Evolutionary conservation across 192 early-diverging fungal species (phyloP).

Genomic region (Coemansia sp.): DNA sequence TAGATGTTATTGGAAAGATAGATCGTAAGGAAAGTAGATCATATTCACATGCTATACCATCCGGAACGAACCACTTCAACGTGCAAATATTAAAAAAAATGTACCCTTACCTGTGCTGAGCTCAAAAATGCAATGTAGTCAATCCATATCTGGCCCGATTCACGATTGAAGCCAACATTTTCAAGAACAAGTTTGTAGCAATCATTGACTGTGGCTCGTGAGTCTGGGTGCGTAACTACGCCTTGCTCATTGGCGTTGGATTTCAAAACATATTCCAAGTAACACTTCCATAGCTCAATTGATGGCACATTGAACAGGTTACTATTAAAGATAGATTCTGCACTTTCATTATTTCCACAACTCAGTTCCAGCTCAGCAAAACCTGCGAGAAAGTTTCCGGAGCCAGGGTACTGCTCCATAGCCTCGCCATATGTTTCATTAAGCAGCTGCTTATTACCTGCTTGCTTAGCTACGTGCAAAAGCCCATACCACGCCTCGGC

Average conservation of each 20-base stretch:
- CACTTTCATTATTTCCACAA: constrained; percentile 67
- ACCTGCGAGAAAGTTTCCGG: constrained; percentile 77
- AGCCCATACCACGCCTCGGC: constrained; percentile 68
- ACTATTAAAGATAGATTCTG: constrained; percentile 83
- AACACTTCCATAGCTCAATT: constrained; percentile 87
- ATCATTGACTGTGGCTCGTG: constrained; percentile 70
- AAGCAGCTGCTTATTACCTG: constrained; percentile 59
- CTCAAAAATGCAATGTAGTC: constrained; percentile 85
- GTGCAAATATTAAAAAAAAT: too few species aligned
- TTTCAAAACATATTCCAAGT: constrained; percentile 83
- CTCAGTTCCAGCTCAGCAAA: constrained; percentile 84
- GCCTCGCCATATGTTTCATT: constrained; percentile 70
- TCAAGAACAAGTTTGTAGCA: constrained; percentile 89
- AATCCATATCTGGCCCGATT: constrained; percentile 85
- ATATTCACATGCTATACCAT: neutral
- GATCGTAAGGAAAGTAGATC: neutral
- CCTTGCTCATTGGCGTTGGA: constrained; percentile 64
- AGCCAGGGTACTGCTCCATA: constrained; percentile 76
- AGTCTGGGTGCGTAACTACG: constrained; percentile 55
- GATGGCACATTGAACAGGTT: constrained; percentile 80
- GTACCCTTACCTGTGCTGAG: constrained; percentile 62
- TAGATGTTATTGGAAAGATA: neutral
- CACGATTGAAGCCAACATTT: constrained; percentile 86
- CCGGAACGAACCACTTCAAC: neutral
- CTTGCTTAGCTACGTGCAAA: constrained; percentile 61